Conservation (phyloP, 192 early-diverging fungal species). For the Umbelopsis sp. region DNA sequence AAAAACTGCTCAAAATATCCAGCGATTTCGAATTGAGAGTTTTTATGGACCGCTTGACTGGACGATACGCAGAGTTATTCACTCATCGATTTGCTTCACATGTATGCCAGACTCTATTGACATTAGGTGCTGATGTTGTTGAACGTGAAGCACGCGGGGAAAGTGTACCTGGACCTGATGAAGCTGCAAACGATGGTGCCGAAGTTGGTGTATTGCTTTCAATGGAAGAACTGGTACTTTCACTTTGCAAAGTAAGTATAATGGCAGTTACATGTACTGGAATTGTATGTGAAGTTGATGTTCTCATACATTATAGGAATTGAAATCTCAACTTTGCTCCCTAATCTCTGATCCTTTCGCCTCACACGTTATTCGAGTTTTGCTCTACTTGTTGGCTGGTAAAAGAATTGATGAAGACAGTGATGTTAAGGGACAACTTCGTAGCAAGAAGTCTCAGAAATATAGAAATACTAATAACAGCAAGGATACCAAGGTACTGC, state of each 20-base stretch:
- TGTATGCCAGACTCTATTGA: constrained; percentile 81
- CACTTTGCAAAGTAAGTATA: constrained; percentile 51
- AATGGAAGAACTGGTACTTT: constrained; percentile 65
- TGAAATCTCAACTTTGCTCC: constrained; percentile 49
- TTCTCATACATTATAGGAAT: constrained; percentile 23
- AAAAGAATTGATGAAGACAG: constrained; percentile 52
- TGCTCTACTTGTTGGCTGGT: constrained; percentile 72
- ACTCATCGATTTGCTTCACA: constrained; percentile 87
- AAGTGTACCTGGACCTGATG: constrained; percentile 24
- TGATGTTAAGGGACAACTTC: constrained; percentile 53
- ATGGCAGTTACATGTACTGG: not conserved
- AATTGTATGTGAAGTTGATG: not conserved
- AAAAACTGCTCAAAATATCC: constrained; percentile 74
- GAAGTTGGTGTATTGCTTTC: constrained; percentile 61
- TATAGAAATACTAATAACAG: constrained; percentile 59
- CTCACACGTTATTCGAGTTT: constrained; percentile 73
- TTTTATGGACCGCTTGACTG: constrained; percentile 62
- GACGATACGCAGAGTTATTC: constrained; percentile 66
- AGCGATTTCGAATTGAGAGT: constrained; percentile 74
- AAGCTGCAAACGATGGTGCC: constrained; percentile 28
- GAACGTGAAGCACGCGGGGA: constrained; percentile 71
- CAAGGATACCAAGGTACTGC: constrained; percentile 32
- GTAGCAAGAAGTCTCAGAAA: constrained; percentile 75
- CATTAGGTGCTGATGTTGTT: constrained; percentile 68
- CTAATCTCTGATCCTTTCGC: constrained; percentile 75